These are phyloP conservation scores for Venturia aucupariae DNA, from an alignment of 2,329 filamentous ascomycete species.

Conservation along the genomic window DNA sequence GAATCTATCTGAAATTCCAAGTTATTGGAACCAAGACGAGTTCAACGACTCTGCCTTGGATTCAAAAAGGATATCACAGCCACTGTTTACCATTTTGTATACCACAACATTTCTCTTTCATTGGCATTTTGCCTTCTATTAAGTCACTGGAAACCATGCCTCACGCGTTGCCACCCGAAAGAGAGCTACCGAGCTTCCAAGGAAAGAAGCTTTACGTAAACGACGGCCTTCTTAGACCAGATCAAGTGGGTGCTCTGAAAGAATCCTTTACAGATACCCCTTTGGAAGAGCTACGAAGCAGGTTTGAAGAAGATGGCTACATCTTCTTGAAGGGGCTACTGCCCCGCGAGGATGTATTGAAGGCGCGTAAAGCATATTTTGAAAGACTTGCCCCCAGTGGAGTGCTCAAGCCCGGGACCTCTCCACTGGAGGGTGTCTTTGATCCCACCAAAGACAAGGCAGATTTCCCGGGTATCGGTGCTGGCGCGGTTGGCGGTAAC, in stretches of 20 bases:
- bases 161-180: neutral
- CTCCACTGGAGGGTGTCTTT: conserved; percentile 44
- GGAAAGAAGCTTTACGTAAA: conserved; percentile 31
- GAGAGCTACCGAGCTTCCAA: neutral
- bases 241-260: conserved; percentile 34
- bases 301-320: conserved; percentile 44
- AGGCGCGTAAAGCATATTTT: conserved; percentile 46
- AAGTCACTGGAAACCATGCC: neutral
- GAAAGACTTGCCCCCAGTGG: conserved; percentile 44
- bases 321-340: conserved; percentile 47
- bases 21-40: too few relatives aligned
- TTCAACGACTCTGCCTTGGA: too few relatives aligned
- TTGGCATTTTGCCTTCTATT: neutral
- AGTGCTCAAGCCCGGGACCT: conserved; percentile 45
- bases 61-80: too few relatives aligned
- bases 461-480: conserved; percentile 46
- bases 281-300: conserved; percentile 38
- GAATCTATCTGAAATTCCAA: too few relatives aligned
- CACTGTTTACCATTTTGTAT: too few relatives aligned
- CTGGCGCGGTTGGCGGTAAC: conserved; percentile 38
- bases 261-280: conserved; percentile 37
- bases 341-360: conserved; percentile 44
- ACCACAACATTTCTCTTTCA: too few relatives aligned
- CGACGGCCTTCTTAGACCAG: conserved; percentile 38
- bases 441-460: conserved; percentile 33